Evolutionary conservation across 805 yeast species (phyloP), one percentile per base, ranked within the genome.

Genomic region (Cyberlindnera euphorbiae): DNA sequence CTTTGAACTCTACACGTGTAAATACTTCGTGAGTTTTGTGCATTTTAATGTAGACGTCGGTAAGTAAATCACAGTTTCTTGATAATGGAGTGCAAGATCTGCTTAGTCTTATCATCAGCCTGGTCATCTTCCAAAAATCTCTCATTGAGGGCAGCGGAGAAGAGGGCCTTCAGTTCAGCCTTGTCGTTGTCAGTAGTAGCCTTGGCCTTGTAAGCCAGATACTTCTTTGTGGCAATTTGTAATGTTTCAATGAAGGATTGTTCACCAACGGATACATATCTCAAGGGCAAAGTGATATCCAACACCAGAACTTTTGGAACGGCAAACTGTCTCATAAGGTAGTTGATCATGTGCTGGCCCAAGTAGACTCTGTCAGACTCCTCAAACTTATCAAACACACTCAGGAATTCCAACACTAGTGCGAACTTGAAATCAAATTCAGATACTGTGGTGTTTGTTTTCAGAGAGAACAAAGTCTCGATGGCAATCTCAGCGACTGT

Each of bases 141-240:
- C 4, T 40, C 45, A 23, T 21, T 33, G 23, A 53, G 34, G 35
- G 42, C 49, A 3, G 40, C 34, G 2, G 45, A 24, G 29, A 32
- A 41, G 15, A 44, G 31, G n/a, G 45, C 44, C 36, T 62, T 66
- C 31, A 77, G 50, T 17, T 54, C 47, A 12, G 52, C 56, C 31
- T 60, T 59, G 34, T 58, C 55, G 11, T 27, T 33, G 25, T 55
- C 58, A 32, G 56, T 55, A 29, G 43, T 47, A n/a, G 61, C 39
- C 52, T 71, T 79, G 45, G 55, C 47, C 44, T 71, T 68, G 53
- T 76, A 78, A 8, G 86, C 81, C 44, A 75, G 64, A 54, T 75
- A 85, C 52, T 79, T 77, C 53, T 81, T 83, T 28, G 87, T 82
- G 14, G 88, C 69, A 16, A 71, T 67, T 60, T 84, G 86, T 51